Base-by-base conservation (phyloP, 1,284 basidiomycete species). In the Tylopilus sp. region DNA sequence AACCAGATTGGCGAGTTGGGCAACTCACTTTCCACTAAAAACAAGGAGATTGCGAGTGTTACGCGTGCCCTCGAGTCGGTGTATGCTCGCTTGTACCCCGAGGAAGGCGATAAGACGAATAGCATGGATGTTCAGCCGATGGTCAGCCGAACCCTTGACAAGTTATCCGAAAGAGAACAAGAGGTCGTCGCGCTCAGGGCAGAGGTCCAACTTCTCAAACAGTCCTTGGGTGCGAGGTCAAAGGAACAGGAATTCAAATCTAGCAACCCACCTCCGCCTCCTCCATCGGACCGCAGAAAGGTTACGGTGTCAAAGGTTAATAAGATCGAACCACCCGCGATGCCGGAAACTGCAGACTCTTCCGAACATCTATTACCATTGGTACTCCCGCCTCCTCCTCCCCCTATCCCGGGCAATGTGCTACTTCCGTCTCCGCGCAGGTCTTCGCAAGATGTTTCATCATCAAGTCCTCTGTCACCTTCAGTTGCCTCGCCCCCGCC, bases 21-120 rank as follows among this genome's bases (percentile, higher is more conserved):
- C 44, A 64, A 63, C 5, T 59, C 66, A 2, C 41, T 82, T 2
- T 68, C 69, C 11, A 69, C 76, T 47, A 86, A 82, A 59, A 80
- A 86, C 53, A 90, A 89, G 59, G 88, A 92, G 53, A 76, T 87
- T 44, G 61, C 79, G 1, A 89, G 86, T 59, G 74, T 93, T 41
- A 92, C 92, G 60, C 83, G 86, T 13, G 88, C 89, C 12, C 72
- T 96, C 35, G 89, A 92, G 65, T 86, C 88, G 7, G 86, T 95
- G 7, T 90, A 90, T 64, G 85, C 84, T 16, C 78, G 88, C 15
- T 86, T 93, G 63, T 75, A 76, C 9, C 71, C 77, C 3, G 67
- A 74, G 35, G 73, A 77, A 57, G 74, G 79, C 56, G 75, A 77
- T 43, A 66, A 56, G 44, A 71, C 71, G 38, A 73, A 69, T 46